Evolutionary conservation across 805 yeast genomes (phyloP), one percentile per base, ranked within the genome.

Genomic region (Tetrapisispora taiwanensis): DNA sequence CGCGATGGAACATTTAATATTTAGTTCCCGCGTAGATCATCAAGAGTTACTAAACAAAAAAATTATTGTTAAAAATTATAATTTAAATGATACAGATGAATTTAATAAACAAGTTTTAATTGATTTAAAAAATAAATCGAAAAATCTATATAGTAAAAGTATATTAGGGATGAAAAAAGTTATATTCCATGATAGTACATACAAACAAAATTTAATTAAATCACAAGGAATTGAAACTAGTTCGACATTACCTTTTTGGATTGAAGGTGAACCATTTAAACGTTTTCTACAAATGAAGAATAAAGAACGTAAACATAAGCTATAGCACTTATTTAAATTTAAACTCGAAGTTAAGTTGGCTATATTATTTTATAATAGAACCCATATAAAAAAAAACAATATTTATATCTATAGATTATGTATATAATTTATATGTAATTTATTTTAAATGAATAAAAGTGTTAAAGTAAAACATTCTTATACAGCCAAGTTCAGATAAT

Each of bases 1-100:
- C 47, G 79, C 92, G 4, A 72, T 81, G 41, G 92, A 86, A 62
- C 86, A 86, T 5, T 65, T 87, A 38, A 68, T 85, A 46, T 72
- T 83, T 42, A 76, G 87, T 2, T 73, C 74, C 54, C 87, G 84
- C 17, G 73, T 87, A 27, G 50, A 59, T 1, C 81, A 82, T 31
- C 53, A 67, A 12, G 82, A 77, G 28, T 70, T 87, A 59, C 6
- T 28, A 7, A 61, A 68, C 10, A 62, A 70, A 37, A 90, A 90
- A 0, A 72, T 84, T 43, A 62, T 84, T 49, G 79, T 81, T 60
- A 71, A 77, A 60, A 62, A 76, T 24, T 81, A 73, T 56, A 60
- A 70, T 24, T 14, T 67, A 44, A 49, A 52, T n/a, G 63, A 68
- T 37, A 62, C 72, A 1, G 73, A 69, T 24, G 68, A 67, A 46